Evolutionary conservation across 2,329 filamentous ascomycete species (phyloP), one percentile per base, ranked within the genome.

Genomic region (Pyrenophora tritici-repentis): DNA sequence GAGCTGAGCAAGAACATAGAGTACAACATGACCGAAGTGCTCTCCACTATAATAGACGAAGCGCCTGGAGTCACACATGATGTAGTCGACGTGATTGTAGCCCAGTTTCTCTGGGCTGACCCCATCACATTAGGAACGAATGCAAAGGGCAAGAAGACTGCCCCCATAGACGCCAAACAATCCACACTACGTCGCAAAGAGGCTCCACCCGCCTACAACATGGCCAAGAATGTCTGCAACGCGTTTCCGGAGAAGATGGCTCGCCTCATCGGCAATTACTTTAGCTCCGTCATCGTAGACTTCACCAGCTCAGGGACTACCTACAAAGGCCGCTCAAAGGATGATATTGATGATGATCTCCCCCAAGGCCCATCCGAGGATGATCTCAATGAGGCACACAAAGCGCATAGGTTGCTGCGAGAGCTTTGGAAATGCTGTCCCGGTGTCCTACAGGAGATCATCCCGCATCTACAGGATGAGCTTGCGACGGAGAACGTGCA

Each of bases 361-460:
- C 75, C 79, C 12, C 74, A 78, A 24, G 88, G 86, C 0, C 88
- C 89, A 4, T 88, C 89, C 0, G 90, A 93, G 41, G 85, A 91
- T 14, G 93, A 97, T 66, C 78, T 97, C 45, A 88, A 88, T 67
- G 93, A 97, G 70, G 82, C 96, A 47, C 85, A 85, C 53, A 97
- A 97, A 73, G 93, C 93, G 1, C 94, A 99, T 76, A 83, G 86
- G 41, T 81, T 99, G 32, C 85, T 99, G 35, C 85, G 92, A 48
- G 94, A 99, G 74, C 81, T 99, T 14, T 99, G 95, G 93, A 86
- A 92, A 58, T 92, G 93, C 39, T 90, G 90, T 31, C 92, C 95
- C 0, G 83, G 87, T 24, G 90, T 97, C 22, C 82, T 99, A 14
- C 88, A 91, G 59, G 96, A 97, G 65, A 93, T 99, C 10, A 87